A percentile compares a stretch with the other conserved stretches of the same genome.
Conservation (phyloP, 768 basidiomycete genomes). For the Imleria badia region DNA sequence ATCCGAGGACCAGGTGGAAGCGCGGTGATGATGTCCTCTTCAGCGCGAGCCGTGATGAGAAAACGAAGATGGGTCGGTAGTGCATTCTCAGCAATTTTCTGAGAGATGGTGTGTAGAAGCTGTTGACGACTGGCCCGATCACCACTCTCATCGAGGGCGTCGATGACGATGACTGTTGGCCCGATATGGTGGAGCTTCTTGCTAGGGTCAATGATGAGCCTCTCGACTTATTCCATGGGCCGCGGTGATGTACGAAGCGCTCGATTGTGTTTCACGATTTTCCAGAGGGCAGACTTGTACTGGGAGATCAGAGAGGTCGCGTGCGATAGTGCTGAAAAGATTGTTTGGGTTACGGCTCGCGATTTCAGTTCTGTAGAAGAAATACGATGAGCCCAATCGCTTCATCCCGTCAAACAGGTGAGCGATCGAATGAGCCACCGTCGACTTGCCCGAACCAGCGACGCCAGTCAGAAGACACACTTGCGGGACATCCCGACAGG, state of each 20-base stretch:
- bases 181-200: constrained; percentile 11
- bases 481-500: no score
- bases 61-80: no score
- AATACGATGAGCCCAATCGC: constrained; percentile 27
- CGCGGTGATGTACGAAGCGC: constrained; percentile 1
- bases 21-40: constrained; percentile 4
- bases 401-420: constrained; percentile 2
- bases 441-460: no score
- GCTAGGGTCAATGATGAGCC: constrained; percentile 24
- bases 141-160: constrained; percentile 26
- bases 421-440: constrained; percentile 16
- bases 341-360: no score
- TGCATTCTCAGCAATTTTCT: neutral
- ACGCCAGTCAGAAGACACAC: no score
- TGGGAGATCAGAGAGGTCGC: constrained; percentile 22
- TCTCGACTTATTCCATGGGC: constrained; percentile 13
- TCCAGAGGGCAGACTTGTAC: constrained; percentile 9
- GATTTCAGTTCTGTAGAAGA: no score
- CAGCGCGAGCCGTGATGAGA: constrained; percentile 16
- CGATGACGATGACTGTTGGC: constrained; percentile 31
- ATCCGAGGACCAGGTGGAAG: constrained; percentile 9
- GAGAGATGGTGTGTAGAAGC: constrained; percentile 15
- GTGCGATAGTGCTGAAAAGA: no score
- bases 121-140: constrained; percentile 1
- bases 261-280: neutral